A percentile compares a stretch with the other conserved stretches of the same genome.
phyloP scores from a whole-genome alignment of 768 basidiomycete species.

The Phlebiopsis gigantea region DNA sequence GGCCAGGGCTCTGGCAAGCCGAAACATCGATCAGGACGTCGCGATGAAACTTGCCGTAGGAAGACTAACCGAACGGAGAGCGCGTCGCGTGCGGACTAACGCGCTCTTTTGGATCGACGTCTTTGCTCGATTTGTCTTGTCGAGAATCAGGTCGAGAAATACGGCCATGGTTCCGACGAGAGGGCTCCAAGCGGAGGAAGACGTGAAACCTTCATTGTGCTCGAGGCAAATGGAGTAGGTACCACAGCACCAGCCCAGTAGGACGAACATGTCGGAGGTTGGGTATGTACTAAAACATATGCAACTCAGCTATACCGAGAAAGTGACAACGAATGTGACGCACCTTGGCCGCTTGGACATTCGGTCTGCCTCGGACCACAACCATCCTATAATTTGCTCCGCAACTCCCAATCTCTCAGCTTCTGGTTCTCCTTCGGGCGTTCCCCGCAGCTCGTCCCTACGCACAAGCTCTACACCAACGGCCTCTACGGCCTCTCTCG shows the following conservation, averaged over 20 bases:
- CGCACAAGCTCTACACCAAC: constrained; percentile 60
- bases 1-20: constrained; percentile 29
- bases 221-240: constrained; percentile 51
- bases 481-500: constrained; percentile 65
- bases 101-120: constrained; percentile 55
- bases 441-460: constrained; percentile 52
- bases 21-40: neutral
- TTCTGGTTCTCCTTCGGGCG: constrained; percentile 31
- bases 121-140: constrained; percentile 48
- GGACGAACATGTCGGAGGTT: constrained; percentile 56
- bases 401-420: constrained; percentile 52
- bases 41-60: neutral
- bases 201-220: constrained; percentile 38
- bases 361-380: constrained; percentile 58
- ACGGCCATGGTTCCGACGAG: constrained; percentile 54
- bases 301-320: constrained; percentile 18
- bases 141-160: constrained; percentile 54
- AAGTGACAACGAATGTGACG: constrained; percentile 24
- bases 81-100: constrained; percentile 56
- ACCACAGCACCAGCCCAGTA: constrained; percentile 67
- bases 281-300: constrained; percentile 34
- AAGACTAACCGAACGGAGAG: constrained; percentile 53
- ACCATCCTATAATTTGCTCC: constrained; percentile 74
- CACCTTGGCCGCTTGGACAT: constrained; percentile 58
- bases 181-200: constrained; percentile 43